Conservation (phyloP, 805 yeast species). For the Metschnikowia kofuensis region DNA sequence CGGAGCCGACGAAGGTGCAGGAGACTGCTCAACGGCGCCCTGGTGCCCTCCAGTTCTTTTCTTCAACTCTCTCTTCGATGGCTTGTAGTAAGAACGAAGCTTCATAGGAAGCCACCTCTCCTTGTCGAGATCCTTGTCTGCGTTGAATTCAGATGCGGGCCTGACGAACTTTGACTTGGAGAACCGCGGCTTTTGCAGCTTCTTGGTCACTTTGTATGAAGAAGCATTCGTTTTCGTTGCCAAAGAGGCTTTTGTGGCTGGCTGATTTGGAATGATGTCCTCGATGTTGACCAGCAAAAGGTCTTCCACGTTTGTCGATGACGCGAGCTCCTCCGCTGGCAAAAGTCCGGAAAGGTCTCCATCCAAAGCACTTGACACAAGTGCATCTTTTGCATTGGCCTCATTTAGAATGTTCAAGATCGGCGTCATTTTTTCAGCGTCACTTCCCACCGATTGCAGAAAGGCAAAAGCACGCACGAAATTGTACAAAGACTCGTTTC, state of each 20-base stretch:
- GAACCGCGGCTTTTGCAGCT: constrained; percentile 18
- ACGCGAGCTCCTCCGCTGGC: constrained; percentile 18
- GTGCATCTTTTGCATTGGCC: constrained; percentile 23
- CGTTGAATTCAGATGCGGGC: constrained; percentile 13
- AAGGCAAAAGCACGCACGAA: constrained; percentile 31
- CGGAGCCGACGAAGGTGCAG: constrained; percentile 25
- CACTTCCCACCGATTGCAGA: constrained; percentile 22
- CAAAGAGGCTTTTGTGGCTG: background rate
- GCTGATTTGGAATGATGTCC: constrained; percentile 15
- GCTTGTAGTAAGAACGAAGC: constrained; percentile 80
- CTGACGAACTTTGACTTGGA: constrained; percentile 15
- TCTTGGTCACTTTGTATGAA: constrained; percentile 23
- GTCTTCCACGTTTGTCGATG: constrained; percentile 26
- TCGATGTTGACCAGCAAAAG: constrained; percentile 31
- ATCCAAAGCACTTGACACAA: constrained; percentile 23
- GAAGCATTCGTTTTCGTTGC: constrained; percentile 1
- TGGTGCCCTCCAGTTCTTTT: constrained; percentile 18
- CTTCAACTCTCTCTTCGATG: constrained; percentile 41
- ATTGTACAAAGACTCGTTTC: constrained; percentile 21
- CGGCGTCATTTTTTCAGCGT: constrained; percentile 13
- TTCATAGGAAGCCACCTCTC: constrained; percentile 93
- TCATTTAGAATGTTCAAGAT: constrained; percentile 23
- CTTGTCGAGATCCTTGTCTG: constrained; percentile 31
- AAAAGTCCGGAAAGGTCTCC: constrained; percentile 20
- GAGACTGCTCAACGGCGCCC: constrained; percentile 19